A percentile compares a stretch with the other conserved stretches of the same genome.
These are phyloP conservation scores for Aspergillus cristatus DNA, from an alignment of 495 filamentous ascomycete species.

Conservation along the genomic window DNA sequence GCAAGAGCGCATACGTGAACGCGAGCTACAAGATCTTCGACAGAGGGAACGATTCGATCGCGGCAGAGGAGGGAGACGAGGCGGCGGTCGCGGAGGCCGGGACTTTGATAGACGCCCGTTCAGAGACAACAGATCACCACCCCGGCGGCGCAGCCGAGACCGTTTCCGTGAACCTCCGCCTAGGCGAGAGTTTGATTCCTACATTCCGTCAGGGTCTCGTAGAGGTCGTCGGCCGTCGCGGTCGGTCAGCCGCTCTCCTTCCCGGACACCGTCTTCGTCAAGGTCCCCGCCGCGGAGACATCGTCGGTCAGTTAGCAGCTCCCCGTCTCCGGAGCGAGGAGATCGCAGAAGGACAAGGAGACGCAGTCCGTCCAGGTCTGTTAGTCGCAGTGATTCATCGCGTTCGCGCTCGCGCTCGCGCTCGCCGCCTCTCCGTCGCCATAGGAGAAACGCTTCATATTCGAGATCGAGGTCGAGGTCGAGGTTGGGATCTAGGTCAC, in stretches of 20 bases:
- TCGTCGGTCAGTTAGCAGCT: slow-evolving; percentile 27
- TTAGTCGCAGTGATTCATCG: slow-evolving; percentile 39
- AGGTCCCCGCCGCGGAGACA: slow-evolving; percentile 30
- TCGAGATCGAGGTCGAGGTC: slow-evolving; percentile 30
- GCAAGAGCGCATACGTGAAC: slow-evolving; percentile 47
- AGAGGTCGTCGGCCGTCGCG: slow-evolving; percentile 28
- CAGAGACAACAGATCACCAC: slow-evolving; percentile 42
- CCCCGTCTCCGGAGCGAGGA: slow-evolving; percentile 30
- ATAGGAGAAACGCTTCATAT: slow-evolving; percentile 23
- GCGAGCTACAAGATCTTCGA: slow-evolving; percentile 55
- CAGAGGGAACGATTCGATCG: slow-evolving; percentile 68
- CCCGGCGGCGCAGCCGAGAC: slow-evolving; percentile 44
- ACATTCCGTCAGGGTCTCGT: slow-evolving; percentile 39
- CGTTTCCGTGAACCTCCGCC: slow-evolving; percentile 42
- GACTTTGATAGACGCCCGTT: slow-evolving; percentile 37
- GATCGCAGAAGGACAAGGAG: slow-evolving; percentile 26
- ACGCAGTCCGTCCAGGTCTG: slow-evolving; percentile 39
- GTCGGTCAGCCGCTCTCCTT: slow-evolving; percentile 25
- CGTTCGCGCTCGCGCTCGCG: slow-evolving; percentile 52
- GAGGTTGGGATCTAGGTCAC: slow-evolving; percentile 38
- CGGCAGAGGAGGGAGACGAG: slow-evolving; percentile 47
- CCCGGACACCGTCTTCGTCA: slow-evolving; percentile 29
- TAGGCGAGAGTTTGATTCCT: slow-evolving; percentile 47
- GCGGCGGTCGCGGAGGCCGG: slow-evolving; percentile 39
- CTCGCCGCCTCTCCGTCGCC: slow-evolving; percentile 21